Percentiles rank a stretch among this genome's conserved stretches.
phyloP scores from a whole-genome alignment of 305 asterid genomes.

The Fraxinus latifolia region DNA sequence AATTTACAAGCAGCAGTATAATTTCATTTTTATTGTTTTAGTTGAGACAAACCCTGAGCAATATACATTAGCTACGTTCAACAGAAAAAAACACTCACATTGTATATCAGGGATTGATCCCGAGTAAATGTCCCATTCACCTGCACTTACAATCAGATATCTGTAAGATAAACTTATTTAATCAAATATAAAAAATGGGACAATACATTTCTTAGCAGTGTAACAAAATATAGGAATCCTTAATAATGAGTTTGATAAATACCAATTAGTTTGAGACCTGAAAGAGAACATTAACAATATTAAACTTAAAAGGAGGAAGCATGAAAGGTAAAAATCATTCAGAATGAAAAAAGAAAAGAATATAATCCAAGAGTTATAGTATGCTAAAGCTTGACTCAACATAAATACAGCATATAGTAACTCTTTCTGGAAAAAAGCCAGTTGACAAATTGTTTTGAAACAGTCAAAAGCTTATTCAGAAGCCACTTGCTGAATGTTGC shows the following conservation, averaged over 20 bases:
- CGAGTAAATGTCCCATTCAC: conserved; percentile 82
- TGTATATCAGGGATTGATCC: conserved; percentile 72
- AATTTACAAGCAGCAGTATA: conserved; percentile 7
- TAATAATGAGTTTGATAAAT: conserved; percentile 18
- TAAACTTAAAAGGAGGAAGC: not conserved
- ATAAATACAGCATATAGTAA: not conserved
- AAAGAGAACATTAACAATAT: not conserved
- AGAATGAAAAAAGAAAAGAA: not conserved
- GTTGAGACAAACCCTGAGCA: not conserved
- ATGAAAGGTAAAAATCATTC: not conserved
- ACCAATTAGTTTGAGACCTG: conserved; percentile 7
- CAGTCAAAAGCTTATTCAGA: not conserved
- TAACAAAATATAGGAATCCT: conserved; percentile 16
- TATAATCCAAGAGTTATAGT: not conserved
- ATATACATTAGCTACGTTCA: not conserved
- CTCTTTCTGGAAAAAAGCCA: not conserved
- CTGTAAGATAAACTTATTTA: conserved; percentile 13
- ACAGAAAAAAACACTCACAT: conserved; percentile 47
- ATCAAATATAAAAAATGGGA: not conserved
- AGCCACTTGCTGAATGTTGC: not conserved
- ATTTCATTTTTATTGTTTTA: not conserved
- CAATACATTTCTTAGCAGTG: conserved; percentile 1
- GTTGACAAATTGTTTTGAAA: not conserved
- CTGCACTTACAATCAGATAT: conserved; percentile 50
- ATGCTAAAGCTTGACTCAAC: not conserved